Conservation (phyloP, 352 stramenopile genomes). For the Phytophthora citrophthora region DNA sequence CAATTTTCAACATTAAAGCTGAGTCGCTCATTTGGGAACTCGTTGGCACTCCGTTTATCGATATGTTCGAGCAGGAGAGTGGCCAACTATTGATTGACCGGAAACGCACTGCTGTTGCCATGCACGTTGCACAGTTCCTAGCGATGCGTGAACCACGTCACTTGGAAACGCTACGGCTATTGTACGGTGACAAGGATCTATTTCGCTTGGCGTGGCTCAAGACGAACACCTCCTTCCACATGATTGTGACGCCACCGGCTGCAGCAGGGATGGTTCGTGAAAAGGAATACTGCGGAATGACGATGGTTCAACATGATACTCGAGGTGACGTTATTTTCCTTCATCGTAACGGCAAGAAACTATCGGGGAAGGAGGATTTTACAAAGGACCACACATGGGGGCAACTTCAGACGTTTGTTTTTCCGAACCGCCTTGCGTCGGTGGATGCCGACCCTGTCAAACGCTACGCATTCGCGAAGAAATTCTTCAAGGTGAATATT, state of each 20-base stretch:
- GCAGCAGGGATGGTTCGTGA: conserved; percentile 39
- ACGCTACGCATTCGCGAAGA: conserved; percentile 31
- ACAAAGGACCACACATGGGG: conserved; percentile 35
- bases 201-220: conserved; percentile 68
- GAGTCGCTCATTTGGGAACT: conserved; percentile 62
- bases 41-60: conserved; percentile 76
- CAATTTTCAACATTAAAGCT: conserved; percentile 71
- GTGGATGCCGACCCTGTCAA: conserved; percentile 20
- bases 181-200: conserved; percentile 65
- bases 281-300: conserved; percentile 52
- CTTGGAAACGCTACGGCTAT: conserved; percentile 40
- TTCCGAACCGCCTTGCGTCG: conserved; percentile 20
- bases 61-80: conserved; percentile 89
- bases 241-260: conserved; percentile 48
- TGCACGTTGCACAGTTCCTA: conserved; percentile 47
- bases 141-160: conserved; percentile 38
- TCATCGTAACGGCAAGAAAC: conserved; percentile 58
- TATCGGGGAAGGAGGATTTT: conserved; percentile 32
- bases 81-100: conserved; percentile 73
- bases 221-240: conserved; percentile 50
- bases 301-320: conserved; percentile 42
- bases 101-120: conserved; percentile 14
- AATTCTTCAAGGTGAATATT: conserved; percentile 29
- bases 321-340: conserved; percentile 49
- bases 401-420: conserved; percentile 35